Conservation (phyloP, 2,329 filamentous ascomycete genomes). For the Cladosporium colombiae region DNA sequence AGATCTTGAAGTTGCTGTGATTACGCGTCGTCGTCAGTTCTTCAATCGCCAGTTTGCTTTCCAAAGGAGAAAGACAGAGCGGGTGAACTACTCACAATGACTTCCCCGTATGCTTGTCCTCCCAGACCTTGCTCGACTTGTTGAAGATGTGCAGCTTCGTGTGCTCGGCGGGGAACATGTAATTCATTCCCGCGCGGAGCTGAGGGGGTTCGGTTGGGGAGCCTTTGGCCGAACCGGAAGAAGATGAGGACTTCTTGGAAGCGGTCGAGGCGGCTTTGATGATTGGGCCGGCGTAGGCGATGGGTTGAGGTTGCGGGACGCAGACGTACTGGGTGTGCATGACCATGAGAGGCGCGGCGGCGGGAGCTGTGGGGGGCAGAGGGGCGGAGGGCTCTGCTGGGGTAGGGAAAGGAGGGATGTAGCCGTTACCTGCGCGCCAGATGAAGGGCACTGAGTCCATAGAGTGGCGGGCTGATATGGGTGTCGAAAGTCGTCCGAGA, state of each 20-base stretch:
- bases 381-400: background rate
- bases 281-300: constrained; percentile 8
- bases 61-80: background rate
- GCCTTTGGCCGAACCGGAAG: constrained; percentile 9
- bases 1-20: constrained; percentile 36
- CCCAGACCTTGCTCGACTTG: constrained; percentile 31
- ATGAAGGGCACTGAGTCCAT: constrained; percentile 17
- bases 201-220: constrained; percentile 22
- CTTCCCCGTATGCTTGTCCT: constrained; percentile 26
- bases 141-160: constrained; percentile 36
- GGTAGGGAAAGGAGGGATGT: background rate
- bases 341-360: constrained; percentile 1
- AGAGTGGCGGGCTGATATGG: background rate
- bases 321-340: constrained; percentile 15
- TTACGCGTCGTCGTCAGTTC: background rate
- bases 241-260: background rate
- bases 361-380: background rate
- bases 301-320: background rate
- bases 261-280: constrained; percentile 2
- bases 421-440: constrained; percentile 18
- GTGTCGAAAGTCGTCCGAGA: background rate
- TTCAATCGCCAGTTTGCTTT: background rate
- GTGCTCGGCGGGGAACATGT: constrained; percentile 32
- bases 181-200: constrained; percentile 30
- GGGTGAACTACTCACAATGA: constrained; percentile 20